Evolutionary conservation across 2,329 filamentous ascomycete genomes (phyloP).

Genomic region (Didymella glomerata): DNA sequence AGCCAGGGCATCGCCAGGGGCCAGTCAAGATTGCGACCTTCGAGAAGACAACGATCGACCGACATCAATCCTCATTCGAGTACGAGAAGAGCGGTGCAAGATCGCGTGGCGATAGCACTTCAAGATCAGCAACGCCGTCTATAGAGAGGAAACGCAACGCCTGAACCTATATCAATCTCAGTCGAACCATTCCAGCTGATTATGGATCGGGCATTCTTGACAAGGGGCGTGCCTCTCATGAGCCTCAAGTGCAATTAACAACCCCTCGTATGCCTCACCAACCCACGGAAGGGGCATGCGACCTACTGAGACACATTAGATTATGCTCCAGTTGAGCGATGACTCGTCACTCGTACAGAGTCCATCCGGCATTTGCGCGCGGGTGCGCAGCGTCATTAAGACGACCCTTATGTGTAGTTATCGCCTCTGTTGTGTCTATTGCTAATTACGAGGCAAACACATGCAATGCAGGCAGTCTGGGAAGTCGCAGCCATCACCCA

Average conservation of each 20-base stretch:
- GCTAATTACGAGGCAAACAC: not conserved
- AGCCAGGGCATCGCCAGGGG: slow-evolving; percentile 62
- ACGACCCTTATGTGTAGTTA: too few relatives aligned
- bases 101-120: slow-evolving; percentile 19
- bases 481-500: not conserved
- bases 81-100: slow-evolving; percentile 23
- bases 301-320: too few relatives aligned
- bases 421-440: not conserved
- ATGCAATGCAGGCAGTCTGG: not conserved
- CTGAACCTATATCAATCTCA: slow-evolving; percentile 18
- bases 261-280: not conserved
- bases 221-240: too few relatives aligned
- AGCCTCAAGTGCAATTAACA: not conserved
- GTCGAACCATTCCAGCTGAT: not conserved
- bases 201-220: not conserved
- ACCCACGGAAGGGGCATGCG: not conserved
- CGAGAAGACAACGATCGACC: slow-evolving; percentile 75
- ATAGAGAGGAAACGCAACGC: slow-evolving; percentile 38
- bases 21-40: slow-evolving; percentile 75
- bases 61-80: slow-evolving; percentile 34
- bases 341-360: not conserved
- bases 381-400: not conserved
- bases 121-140: slow-evolving; percentile 37
- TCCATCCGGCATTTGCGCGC: too few relatives aligned
- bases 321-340: not conserved